Conservation (phyloP, 2,329 filamentous ascomycete species). For the Fusarium liriodendri region DNA sequence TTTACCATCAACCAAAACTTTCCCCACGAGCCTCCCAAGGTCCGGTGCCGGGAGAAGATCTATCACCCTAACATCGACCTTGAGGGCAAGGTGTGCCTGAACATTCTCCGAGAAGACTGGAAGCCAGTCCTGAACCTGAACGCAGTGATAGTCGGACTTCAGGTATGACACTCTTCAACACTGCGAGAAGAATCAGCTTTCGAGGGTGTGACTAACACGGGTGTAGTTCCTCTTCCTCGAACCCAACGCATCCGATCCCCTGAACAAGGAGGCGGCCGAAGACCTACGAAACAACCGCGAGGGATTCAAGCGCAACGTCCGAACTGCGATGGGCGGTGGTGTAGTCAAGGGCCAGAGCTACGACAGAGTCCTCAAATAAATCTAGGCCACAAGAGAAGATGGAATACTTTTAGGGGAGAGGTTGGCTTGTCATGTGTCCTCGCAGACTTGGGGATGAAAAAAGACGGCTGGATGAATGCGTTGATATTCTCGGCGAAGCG, state of each 20-base stretch:
- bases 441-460: constrained; percentile 10
- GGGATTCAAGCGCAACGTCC: constrained; percentile 90
- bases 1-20: constrained; percentile 96
- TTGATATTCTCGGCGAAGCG: constrained; percentile 18
- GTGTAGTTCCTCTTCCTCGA: constrained; percentile 93
- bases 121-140: constrained; percentile 98
- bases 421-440: neutral
- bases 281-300: constrained; percentile 89
- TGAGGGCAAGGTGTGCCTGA: constrained; percentile 97
- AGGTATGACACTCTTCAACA: constrained; percentile 61
- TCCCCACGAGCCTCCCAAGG: constrained; percentile 96
- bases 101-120: constrained; percentile 98
- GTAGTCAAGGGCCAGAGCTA: constrained; percentile 78
- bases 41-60: constrained; percentile 97
- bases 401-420: neutral
- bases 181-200: neutral
- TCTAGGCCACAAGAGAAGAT: constrained; percentile 3
- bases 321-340: constrained; percentile 84
- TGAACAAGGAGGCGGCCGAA: constrained; percentile 98
- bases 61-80: constrained; percentile 99
- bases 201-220: constrained; percentile 33
- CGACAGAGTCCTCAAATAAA: constrained; percentile 80
- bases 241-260: constrained; percentile 94
- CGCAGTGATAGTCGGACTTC: constrained; percentile 93
- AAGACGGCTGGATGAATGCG: constrained; percentile 18